Evolutionary conservation across 176 grass and related monocot species (phyloP).

Genomic region (Themeda triandra): DNA sequence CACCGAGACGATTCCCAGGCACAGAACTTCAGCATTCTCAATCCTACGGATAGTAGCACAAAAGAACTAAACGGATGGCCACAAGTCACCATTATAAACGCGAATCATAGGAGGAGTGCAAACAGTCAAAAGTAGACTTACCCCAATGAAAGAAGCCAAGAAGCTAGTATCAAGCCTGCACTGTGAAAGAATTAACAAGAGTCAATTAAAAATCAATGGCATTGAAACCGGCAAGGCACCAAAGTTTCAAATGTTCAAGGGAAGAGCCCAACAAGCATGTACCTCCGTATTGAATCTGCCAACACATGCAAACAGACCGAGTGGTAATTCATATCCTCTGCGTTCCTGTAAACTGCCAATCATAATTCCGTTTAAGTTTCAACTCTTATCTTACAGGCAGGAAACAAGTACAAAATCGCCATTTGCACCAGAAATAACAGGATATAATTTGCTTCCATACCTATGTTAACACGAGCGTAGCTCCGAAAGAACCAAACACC

Average conservation of each 20-base stretch:
- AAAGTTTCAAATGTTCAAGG: background rate
- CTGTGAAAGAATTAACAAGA: conserved; percentile 46
- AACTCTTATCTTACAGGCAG: background rate
- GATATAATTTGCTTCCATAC: conserved; percentile 31
- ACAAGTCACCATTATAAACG: background rate
- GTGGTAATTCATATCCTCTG: conserved; percentile 99
- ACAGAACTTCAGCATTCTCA: conserved; percentile 93
- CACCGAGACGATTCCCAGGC: conserved; percentile 91
- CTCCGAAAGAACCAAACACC: conserved; percentile 97
- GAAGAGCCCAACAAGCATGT: background rate
- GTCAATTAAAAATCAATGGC: background rate
- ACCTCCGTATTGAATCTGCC: conserved; percentile 92
- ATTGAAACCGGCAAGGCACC: background rate
- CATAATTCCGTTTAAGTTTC: background rate
- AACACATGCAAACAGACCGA: conserved; percentile 93
- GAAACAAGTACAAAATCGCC: background rate
- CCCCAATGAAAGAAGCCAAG: conserved; percentile 94
- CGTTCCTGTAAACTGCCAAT: conserved; percentile 79
- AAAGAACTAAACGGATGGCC: background rate
- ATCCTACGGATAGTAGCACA: conserved; percentile 44
- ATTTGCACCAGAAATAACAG: background rate
- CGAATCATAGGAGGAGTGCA: background rate
- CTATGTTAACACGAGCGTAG: conserved; percentile 88
- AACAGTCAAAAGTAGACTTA: conserved; percentile 22
- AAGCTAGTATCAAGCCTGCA: conserved; percentile 98